Evolutionary conservation across 1,284 basidiomycete genomes (phyloP).

Genomic region (Prillingera fragicola): DNA sequence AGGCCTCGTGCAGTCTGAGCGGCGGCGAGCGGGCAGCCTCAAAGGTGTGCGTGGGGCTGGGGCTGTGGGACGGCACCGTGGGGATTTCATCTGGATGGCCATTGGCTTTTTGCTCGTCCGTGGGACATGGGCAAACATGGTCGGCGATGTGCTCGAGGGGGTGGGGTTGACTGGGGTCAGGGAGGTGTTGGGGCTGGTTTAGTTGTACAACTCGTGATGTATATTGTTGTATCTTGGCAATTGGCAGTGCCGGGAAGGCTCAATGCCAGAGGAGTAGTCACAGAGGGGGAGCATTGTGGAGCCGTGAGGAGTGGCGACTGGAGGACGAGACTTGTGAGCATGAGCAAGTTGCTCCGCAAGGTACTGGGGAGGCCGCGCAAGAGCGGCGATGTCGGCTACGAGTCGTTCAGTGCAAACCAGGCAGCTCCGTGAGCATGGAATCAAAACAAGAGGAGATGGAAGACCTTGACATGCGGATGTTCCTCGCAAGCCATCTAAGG

Average conservation of each 20-base stretch:
- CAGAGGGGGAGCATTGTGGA: no score
- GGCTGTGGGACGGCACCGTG: slow-evolving; percentile 8
- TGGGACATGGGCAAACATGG: slow-evolving; percentile 39
- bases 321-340: no score
- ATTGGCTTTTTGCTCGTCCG: slow-evolving; percentile 40
- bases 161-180: slow-evolving; percentile 22
- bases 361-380: no score
- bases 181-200: slow-evolving; percentile 21
- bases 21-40: not conserved
- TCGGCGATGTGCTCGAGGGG: slow-evolving; percentile 28
- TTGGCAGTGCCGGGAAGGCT: not conserved
- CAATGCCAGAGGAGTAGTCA: not conserved
- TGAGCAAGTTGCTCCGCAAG: no score
- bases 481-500: no score
- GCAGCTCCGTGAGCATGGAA: no score
- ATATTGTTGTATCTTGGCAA: not conserved
- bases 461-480: no score
- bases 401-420: no score
- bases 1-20: slow-evolving; percentile 2
- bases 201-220: not conserved
- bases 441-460: no score
- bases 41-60: not conserved
- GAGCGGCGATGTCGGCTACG: no score
- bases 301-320: no score
- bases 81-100: slow-evolving; percentile 46